A percentile compares a stretch with the other conserved stretches of the same genome.
Evolutionary conservation across 164 flowering plant species (phyloP).

Genomic region (Euptelea pleiosperma): DNA sequence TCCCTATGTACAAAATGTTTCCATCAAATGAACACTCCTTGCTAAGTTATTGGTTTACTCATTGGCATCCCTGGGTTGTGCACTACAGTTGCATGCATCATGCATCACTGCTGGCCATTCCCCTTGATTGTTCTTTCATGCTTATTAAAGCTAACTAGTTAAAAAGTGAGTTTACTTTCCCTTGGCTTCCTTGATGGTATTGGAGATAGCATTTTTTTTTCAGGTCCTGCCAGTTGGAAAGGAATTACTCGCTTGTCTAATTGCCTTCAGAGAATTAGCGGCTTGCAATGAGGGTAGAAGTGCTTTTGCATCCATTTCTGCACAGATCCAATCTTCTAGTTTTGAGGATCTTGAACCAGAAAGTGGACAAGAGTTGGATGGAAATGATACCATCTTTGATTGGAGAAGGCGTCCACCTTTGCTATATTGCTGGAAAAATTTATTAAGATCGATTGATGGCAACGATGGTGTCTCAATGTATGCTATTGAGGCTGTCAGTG

Average conservation of each 20-base stretch:
- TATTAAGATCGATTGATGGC: constrained; percentile 42
- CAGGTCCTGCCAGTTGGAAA: constrained; percentile 87
- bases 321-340: constrained; percentile 21
- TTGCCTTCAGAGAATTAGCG: constrained; percentile 55
- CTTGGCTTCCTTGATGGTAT: neutral
- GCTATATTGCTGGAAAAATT: constrained; percentile 61
- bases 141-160: neutral
- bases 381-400: constrained; percentile 27
- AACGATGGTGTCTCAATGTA: constrained; percentile 39
- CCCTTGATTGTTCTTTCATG: neutral
- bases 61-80: neutral
- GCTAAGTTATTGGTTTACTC: neutral
- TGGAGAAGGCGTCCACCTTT: constrained; percentile 60
- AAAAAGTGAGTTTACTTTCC: neutral
- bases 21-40: too few relatives aligned
- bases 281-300: constrained; percentile 52
- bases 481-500: constrained; percentile 48
- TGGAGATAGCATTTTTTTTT: constrained; percentile 1
- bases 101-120: neutral
- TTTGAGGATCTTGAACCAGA: constrained; percentile 33
- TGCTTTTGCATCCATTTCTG: constrained; percentile 41
- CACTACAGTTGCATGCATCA: neutral
- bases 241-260: constrained; percentile 69
- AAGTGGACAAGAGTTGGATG: constrained; percentile 28
- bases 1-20: too few relatives aligned